Base-by-base conservation (phyloP, 2,329 filamentous ascomycete genomes). In the Huntiella moniliformis region DNA sequence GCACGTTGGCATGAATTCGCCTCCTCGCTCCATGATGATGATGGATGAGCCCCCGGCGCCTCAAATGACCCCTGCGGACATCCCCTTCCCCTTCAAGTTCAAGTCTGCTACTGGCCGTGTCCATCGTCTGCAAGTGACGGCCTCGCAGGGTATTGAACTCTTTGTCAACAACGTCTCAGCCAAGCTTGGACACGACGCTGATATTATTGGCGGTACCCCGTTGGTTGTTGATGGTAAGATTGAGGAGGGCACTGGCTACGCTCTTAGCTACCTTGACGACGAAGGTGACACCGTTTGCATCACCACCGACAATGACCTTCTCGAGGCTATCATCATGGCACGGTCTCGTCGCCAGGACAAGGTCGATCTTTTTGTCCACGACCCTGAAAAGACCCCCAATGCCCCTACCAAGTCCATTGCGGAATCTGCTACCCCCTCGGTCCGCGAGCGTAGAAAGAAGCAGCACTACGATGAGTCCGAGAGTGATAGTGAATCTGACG, bases 81-180 rank as follows among this genome's bases (percentile, higher is more conserved):
- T 74, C 8, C 84, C 88, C 0, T 98, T 96, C 63, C 77, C 88
- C 2, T 98, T 98, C 77, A 98, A 98, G 63, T 98, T 98, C 73
- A 96, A 96, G 68, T 86, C 91, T 2, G 91, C 91, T 1, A 87
- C 84, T 54, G 91, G 88, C 39, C 83, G 91, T 44, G 87, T 96
- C 13, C 91, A 98, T 62, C 78, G 91, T 46, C 66, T 98, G 43
- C 91, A 96, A 57, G 79, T 95, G 22, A 68, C 77, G 45, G 80
- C 86, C 8, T 75, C 81, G 16, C 75, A 84, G 46, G 91, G 91
- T 37, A 76, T 98, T 51, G 74, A 73, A 15, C 76, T 84, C 37
- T 77, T 98, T 49, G 77, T 96, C 22, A 61, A 70, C 18, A 77
- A 74, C 49, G 85, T 98, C 4, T 76, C 77, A 4, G 71, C 77